Evolutionary conservation across 805 yeast species (phyloP), one percentile per base, ranked within the genome.

Genomic region (Saturnispora sanitii): DNA sequence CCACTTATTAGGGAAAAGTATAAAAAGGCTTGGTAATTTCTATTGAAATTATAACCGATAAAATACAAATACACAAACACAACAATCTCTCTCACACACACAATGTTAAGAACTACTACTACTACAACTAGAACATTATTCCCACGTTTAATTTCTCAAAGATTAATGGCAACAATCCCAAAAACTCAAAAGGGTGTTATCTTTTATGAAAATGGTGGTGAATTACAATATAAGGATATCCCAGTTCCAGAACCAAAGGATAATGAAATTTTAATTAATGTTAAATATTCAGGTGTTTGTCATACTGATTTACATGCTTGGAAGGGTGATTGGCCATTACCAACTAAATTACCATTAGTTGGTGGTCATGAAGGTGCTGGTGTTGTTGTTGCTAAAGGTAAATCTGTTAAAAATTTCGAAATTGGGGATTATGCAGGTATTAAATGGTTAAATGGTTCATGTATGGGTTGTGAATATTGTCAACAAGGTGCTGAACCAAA

Each of bases 341-440:
- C 66, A 48, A 74, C 80, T 49, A 79, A 79, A 58, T 68, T 79
- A 45, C 90, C 92, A 19, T 66, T 82, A 51, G 87, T 82, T 37
- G 92, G 92, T 48, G 94, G 94, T 53, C 94, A 83, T 65, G 94
- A 83, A 65, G 94, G 92, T 66, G 88, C 90, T 22, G 94, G 94
- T 59, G 73, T 74, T 38, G 92, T 83, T 49, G 92, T 82, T 45
- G 88, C 79, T 46, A 68, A 72, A 56, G 94, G 94, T 50, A 65
- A 67, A 35, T 69, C 72, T 52, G 94, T 84, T 43, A 65, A 60
- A 42, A 79, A 79, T 60, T 79, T 82, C 64, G 73, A 81, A 59
- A 66, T 80, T 49, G 94, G 94, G 55, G 94, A 84, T 62, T 68
- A 64, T 43, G 94, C 88, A 31, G 94, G 94, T 54, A 67, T 84